Evolutionary conservation across 148 eudicot species (phyloP).

Genomic region (Suaeda aralocaspica): DNA sequence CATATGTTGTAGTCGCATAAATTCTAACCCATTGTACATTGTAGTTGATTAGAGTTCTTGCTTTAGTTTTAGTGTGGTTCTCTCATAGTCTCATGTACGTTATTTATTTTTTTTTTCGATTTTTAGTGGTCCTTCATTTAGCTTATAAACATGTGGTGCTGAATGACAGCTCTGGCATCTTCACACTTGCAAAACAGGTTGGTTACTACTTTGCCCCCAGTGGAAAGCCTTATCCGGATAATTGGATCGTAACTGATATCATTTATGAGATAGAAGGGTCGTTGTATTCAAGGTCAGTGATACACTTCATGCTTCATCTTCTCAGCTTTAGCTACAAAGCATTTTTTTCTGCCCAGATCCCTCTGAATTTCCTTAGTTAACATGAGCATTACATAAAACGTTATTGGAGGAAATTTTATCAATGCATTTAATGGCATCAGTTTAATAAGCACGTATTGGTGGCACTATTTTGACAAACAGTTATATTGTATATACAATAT

Average conservation of each 20-base stretch:
- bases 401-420: not conserved
- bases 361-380: not conserved
- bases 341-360: not conserved
- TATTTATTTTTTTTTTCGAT: not conserved
- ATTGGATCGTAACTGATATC: slow-evolving; percentile 95
- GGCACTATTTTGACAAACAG: not conserved
- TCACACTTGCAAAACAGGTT: slow-evolving; percentile 66
- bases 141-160: slow-evolving; percentile 27
- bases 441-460: not conserved
- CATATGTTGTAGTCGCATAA: no score
- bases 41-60: no score
- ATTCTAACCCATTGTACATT: no score
- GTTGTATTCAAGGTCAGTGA: slow-evolving; percentile 68
- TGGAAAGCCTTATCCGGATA: slow-evolving; percentile 98
- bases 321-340: slow-evolving; percentile 1
- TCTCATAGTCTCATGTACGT: no score
- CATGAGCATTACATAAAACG: not conserved
- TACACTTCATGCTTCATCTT: slow-evolving; percentile 14
- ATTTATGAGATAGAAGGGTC: slow-evolving; percentile 93
- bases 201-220: slow-evolving; percentile 99
- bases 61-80: not conserved
- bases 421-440: not conserved
- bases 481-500: not conserved
- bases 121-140: slow-evolving; percentile 21
- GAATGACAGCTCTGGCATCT: slow-evolving; percentile 46